Base-by-base conservation (phyloP, 768 basidiomycete species). In the Podaxis mareebaensis region DNA sequence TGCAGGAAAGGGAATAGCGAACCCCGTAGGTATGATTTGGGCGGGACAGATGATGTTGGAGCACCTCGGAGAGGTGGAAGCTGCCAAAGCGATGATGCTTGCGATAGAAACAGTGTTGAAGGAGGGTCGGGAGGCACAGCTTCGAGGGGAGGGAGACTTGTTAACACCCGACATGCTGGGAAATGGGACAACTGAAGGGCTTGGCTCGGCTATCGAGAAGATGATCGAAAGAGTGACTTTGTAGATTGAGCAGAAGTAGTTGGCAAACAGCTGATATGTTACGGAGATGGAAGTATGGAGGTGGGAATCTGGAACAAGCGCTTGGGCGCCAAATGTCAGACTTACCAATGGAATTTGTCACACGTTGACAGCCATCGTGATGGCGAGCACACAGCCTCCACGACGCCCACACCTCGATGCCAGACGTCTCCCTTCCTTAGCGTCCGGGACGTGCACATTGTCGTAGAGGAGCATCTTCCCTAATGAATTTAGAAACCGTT, bases 21-120 rank as follows among this genome's bases (percentile, higher is more conserved):
- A 85, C 65, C 84, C 84, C 1, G 73, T 85, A 20, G 84, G 79
- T 4, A 82, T 83, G 71, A 82, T 86, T 60, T 85, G 83, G 85
- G 81, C 82, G 0, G 77, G 79, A 22, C 82, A 83, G 72, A 85
- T 85, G 85, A 77, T 85, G 81, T 74, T 72, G 72, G 81, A 77
- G 40, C 72, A 75, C 64, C 71, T 75, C 63, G 81, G 72, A 52
- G 79, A 77, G 70, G 78, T 74, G 53, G 71, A 77, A 17, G 80
- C 78, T 2, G 78, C 78, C 3, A 67, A 63, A 1, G 74, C 69
- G n/a, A 63, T 81, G 64, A 77, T 80, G 77, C n/a, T 64, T 24
- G 80, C 79, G 0, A 79, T 81, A 53, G 77, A 79, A 58, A 72
- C 67, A 22, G 78, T 79, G 11, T 66, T 77, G 39, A 72, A 71